Evolutionary conservation across 371 early-diverging fungal species (phyloP), one percentile per base, ranked within the genome.

Genomic region (Mortierella sp.): DNA sequence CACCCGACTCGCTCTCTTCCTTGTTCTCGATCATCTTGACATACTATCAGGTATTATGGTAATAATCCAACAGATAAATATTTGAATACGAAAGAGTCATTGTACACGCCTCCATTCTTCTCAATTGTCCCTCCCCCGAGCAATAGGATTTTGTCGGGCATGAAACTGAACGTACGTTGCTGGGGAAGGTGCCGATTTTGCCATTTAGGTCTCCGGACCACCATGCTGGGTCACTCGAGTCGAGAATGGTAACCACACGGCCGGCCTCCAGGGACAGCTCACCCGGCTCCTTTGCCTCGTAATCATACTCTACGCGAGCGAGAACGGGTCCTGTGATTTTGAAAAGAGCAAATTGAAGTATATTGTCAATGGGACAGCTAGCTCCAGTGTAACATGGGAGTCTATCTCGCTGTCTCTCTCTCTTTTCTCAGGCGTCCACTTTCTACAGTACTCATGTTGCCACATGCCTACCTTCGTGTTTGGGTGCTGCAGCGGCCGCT

Each of bases 171-270:
- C 47, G 60, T 84, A 88, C 85, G 79, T 87, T 85, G 41, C 84
- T 84, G 15, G 93, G 94, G 73, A 92, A 89, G 41, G 80, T 75
- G 34, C 94, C 94, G 17, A 82, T 68, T 49, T 83, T 85, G 50
- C 92, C 92, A 65, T 91, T 87, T 57, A 86, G 66, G 64, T 87
- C 90, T 44, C 92, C 94, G 51, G 82, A 79, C 75, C 85, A 83
- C 89, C 92, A 93, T n/a, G 88, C 90, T 49, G 86, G 84, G 48
- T 89, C 87, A 43, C 81, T 78, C 50, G 86, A 80, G 67, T 89
- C 87, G 44, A 87, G 75, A 8, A 93, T 73, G 37, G 87, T 88
- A 14, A 93, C 81, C 48, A 90, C 84, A 30, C 87, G 90, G 34
- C 93, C 94, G 21, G 78, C 78, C 37, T 84, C 84, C 48, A 93